Base-by-base conservation (phyloP, 345 rosid genomes). In the Pugionium dolabratum region DNA sequence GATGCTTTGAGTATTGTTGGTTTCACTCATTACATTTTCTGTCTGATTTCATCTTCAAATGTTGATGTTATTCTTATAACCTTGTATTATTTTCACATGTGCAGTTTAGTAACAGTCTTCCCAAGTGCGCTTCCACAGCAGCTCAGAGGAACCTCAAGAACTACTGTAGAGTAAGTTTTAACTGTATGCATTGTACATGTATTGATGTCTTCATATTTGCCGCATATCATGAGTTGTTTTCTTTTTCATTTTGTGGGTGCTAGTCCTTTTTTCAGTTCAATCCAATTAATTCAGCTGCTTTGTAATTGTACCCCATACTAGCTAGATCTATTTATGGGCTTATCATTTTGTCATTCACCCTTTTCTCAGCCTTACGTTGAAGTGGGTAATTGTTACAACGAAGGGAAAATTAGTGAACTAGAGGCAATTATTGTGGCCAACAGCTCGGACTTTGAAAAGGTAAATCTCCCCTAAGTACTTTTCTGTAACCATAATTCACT, bases 131-230 rank as follows among this genome's bases (percentile, higher is more conserved):
- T 18, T 18, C 18, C 0, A 18, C 18, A 18, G 18, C 18, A 18
- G 18, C 18, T 18, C 18, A 93, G 81, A 93, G 97, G 77, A 86
- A 77, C 80, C 54, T 88, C 67, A 90, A 85, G 80, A 77, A 43
- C 77, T 79, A 74, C 1, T 59, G 57, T 26, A n/a, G n/a, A 7
- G 76, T 73, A 65, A 52, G 76, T 65, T 66, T 59, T 31, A 66
- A 66, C 43, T 4, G 9, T 51, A 72, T 50, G 9, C 10, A 0
- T 48, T 51, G 30, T 51, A 11, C 51, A 52, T 39, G 7, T 35
- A 35, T 35, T 28, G 8, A 43, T 65, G 55, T 64, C 49, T 18
- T 64, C 18, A 18, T 33, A 18, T 35, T 31, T 48, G 36, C 18
- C 18, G 26, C 37, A 28, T 49, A 32, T 37, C 55, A 47, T 63